Evolutionary conservation across 768 basidiomycete genomes (phyloP), one percentile per base, ranked within the genome.

Genomic region (Mycena olivaceomarginata): DNA sequence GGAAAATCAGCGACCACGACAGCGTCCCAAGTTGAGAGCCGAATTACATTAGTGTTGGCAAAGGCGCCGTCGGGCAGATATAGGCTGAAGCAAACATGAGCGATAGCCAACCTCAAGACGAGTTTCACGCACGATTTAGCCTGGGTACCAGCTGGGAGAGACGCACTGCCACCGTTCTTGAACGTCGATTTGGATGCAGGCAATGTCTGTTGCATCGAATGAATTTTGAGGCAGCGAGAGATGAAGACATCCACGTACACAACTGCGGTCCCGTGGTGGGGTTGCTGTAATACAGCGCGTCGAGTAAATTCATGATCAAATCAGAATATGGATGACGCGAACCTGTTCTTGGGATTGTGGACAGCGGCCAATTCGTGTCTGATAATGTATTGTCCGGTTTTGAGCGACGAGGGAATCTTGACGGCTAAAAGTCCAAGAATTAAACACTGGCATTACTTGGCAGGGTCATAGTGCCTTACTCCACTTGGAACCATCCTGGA

Each of bases 351-450:
- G 43, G 82, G 82, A 69, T 79, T 81, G 57, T 81, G 82, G 5
- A 81, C 72, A 9, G 82, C 82, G 41, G 75, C 45, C n/a, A 82
- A 71, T 57, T 83, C 82, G 46, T 83, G 80, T 6, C 81, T 60
- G 43, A 83, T 59, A 40, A 83, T 76, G 63, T 83, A 83, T 37
- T 83, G 76, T 10, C 82, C 82, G 25, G 66, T 76, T 70, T 79
- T 77, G 31, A 83, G 74, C 37, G 75, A 70, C 10, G 72, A 64
- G 3, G 82, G 82, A 22, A 83, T 78, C 25, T 72, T 77, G 53
- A 83, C 77, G 25, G 22, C 78, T 79, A 18, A 25, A 56, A 62
- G 25, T 12, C 18, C 4, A 60, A 20, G 16, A 43, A 41, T 71
- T 65, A 70, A 48, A 18, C 6, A 1, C 39, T 7, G 59, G 0